phyloP scores from a whole-genome alignment of 2,329 filamentous ascomycete species.

The Aspergillus niger region DNA sequence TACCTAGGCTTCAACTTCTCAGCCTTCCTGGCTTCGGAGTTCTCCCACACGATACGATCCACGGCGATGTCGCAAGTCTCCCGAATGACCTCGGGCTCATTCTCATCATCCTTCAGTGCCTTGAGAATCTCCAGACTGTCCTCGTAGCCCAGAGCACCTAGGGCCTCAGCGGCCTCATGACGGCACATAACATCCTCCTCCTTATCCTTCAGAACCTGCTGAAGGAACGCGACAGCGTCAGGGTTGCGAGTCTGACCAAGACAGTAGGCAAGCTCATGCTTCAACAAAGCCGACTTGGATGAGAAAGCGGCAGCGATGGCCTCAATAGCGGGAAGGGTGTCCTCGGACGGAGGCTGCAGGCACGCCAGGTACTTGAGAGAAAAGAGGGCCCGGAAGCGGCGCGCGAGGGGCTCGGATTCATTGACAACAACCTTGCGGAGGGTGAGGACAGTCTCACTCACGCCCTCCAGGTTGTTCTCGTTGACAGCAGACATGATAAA shows the following conservation, averaged over 20 bases:
- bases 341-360: constrained; percentile 58
- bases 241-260: constrained; percentile 84
- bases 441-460: constrained; percentile 38
- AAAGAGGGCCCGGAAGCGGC: constrained; percentile 94
- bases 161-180: constrained; percentile 93
- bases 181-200: constrained; percentile 93
- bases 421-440: constrained; percentile 73
- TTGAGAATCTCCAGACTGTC: constrained; percentile 73
- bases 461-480: constrained; percentile 21
- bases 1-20: constrained; percentile 85
- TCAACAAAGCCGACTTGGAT: constrained; percentile 84
- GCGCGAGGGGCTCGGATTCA: constrained; percentile 78
- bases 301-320: constrained; percentile 86
- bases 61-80: constrained; percentile 98
- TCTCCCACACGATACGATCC: constrained; percentile 91
- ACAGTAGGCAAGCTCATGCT: constrained; percentile 97
- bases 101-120: constrained; percentile 70
- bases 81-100: constrained; percentile 77
- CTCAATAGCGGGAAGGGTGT: constrained; percentile 65
- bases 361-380: constrained; percentile 92
- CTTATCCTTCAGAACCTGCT: constrained; percentile 71
- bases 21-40: constrained; percentile 67
- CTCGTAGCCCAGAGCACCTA: constrained; percentile 79
- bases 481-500: constrained; percentile 36
- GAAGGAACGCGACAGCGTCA: constrained; percentile 71